Conservation (phyloP, 345 rosid species). For the Salix koriyanagi region DNA sequence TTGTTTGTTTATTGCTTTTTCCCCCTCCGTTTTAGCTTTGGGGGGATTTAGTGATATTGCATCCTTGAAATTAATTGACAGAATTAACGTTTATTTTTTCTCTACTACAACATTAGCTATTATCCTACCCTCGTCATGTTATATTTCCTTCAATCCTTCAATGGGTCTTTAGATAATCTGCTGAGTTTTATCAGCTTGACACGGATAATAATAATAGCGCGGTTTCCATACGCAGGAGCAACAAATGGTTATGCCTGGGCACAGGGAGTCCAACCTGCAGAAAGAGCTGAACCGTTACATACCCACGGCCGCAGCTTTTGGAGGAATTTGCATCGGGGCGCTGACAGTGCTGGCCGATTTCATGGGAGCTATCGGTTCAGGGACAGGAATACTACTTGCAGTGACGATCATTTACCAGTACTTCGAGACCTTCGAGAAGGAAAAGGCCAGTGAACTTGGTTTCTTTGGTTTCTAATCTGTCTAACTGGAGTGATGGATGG, state of each 20-base stretch:
- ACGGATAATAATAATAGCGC: not conserved
- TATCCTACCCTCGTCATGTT: not conserved
- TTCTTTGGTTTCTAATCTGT: slow-evolving; percentile 64
- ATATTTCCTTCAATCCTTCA: not conserved
- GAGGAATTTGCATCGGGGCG: slow-evolving; percentile 83
- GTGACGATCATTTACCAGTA: slow-evolving; percentile 85
- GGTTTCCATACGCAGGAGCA: slow-evolving; percentile 46
- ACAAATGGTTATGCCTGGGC: slow-evolving; percentile 98
- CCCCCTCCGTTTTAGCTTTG: not conserved
- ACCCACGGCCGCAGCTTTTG: slow-evolving; percentile 91
- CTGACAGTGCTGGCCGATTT: slow-evolving; percentile 78
- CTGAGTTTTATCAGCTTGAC: not conserved
- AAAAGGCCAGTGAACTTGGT: slow-evolving; percentile 82
- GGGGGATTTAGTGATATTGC: not conserved
- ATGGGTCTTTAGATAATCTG: not conserved
- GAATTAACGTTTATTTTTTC: not conserved
- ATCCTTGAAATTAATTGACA: not conserved
- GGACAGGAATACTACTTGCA: slow-evolving; percentile 78
- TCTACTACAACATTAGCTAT: not conserved
- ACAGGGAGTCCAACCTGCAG: slow-evolving; percentile 80
- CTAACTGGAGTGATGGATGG: not conserved
- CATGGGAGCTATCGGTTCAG: slow-evolving; percentile 90
- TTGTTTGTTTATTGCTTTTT: not conserved
- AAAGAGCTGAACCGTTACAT: slow-evolving; percentile 81
- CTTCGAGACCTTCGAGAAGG: slow-evolving; percentile 91